Evolutionary conservation across 306 rosid species (phyloP).

Genomic region (Senna siamea): DNA sequence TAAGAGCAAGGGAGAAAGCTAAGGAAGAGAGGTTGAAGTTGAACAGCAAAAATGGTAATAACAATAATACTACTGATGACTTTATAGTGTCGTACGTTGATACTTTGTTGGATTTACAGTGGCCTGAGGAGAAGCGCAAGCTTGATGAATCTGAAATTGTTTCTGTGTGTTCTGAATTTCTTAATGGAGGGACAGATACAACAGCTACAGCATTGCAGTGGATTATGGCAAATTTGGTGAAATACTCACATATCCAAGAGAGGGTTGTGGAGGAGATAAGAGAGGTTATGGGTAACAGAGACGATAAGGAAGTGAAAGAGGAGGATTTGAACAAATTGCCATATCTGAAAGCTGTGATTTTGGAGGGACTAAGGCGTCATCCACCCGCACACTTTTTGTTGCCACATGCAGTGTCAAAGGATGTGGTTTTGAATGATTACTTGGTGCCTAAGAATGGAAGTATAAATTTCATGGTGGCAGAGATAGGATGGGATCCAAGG

Average conservation of each 20-base stretch:
- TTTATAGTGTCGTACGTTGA: not conserved
- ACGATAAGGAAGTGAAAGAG: not conserved
- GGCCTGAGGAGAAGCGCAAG: not conserved
- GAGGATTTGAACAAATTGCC: not conserved
- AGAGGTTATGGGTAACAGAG: not conserved
- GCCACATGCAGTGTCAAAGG: conserved; percentile 7
- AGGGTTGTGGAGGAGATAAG: not conserved
- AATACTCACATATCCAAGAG: not conserved
- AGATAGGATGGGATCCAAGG: conserved; percentile 13
- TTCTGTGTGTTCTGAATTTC: not conserved
- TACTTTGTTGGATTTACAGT: not conserved
- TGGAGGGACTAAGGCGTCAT: conserved; percentile 17
- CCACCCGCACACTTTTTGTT: conserved; percentile 5
- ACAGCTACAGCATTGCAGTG: not conserved
- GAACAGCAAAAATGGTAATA: no score
- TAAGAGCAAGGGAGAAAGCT: not conserved
- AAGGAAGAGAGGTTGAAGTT: no score
- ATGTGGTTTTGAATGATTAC: conserved; percentile 2
- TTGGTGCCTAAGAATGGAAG: not conserved
- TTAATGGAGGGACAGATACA: not conserved
- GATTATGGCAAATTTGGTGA: conserved; percentile 21
- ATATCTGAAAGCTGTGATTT: not conserved
- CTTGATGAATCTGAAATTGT: not conserved
- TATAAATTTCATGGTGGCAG: conserved; percentile 22
- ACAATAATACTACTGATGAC: no score